A percentile compares a stretch with the other conserved stretches of the same genome.
These are phyloP conservation scores for Planoprotostelium fungivorum DNA, from an alignment of 78 protist genomes.

Conservation along the genomic window DNA sequence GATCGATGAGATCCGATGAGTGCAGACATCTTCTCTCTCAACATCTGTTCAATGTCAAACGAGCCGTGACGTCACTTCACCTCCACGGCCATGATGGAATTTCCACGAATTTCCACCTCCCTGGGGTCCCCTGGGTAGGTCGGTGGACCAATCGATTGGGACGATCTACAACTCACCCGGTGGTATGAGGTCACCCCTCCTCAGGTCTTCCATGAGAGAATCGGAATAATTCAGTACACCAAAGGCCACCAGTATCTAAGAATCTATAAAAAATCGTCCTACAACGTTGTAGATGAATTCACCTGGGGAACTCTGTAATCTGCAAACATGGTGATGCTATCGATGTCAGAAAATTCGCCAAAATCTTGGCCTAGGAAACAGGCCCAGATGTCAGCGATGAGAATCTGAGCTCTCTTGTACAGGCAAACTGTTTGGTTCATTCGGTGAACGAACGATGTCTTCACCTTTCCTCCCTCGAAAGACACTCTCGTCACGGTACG, in stretches of 20 bases:
- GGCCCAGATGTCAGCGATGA: constrained; percentile 88
- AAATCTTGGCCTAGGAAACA: constrained; percentile 65
- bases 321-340: constrained; percentile 84
- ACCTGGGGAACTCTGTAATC: constrained; percentile 83
- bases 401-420: constrained; percentile 88
- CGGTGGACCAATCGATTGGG: too few species aligned
- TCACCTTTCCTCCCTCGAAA: not conserved
- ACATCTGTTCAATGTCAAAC: not conserved
- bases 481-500: not conserved
- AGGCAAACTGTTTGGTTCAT: constrained; percentile 23
- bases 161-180: too few species aligned
- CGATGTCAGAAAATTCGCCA: constrained; percentile 78
- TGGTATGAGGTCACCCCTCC: not conserved
- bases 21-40: not conserved
- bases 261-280: constrained; percentile 8
- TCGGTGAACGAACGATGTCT: not conserved
- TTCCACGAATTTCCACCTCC: not conserved
- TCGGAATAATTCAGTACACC: constrained; percentile 27
- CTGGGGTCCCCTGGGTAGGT: not conserved
- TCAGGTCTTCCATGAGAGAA: not conserved
- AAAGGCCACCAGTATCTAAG: constrained; percentile 41
- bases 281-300: not conserved
- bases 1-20: not conserved
- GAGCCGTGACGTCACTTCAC: not conserved
- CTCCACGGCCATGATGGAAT: not conserved